Percentiles rank a stretch among this genome's conserved stretches.
phyloP scores from a whole-genome alignment of 768 basidiomycete species.

The Omphalotus guepiniiformis region DNA sequence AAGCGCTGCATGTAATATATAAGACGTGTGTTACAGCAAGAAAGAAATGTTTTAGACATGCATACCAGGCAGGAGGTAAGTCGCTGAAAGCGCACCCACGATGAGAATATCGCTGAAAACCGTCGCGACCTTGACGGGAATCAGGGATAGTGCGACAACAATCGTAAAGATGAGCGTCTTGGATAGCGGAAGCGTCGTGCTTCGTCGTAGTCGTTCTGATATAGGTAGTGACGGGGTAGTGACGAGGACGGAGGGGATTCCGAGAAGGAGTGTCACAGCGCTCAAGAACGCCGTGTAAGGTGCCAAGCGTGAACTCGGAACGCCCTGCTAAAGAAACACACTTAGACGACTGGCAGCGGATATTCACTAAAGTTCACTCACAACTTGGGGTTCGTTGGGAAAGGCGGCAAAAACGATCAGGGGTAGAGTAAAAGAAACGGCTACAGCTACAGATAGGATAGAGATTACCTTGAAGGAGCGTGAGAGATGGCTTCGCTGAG shows the following conservation, averaged over 20 bases:
- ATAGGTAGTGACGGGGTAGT: slow-evolving; percentile 51
- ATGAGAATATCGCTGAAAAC: slow-evolving; percentile 47
- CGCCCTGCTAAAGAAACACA: slow-evolving; percentile 23
- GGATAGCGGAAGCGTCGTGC: slow-evolving; percentile 40
- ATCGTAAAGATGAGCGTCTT: slow-evolving; percentile 37
- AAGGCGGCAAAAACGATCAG: slow-evolving; percentile 50
- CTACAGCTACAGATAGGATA: slow-evolving; percentile 42
- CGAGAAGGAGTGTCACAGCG: slow-evolving; percentile 49
- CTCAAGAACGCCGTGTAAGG: slow-evolving; percentile 39
- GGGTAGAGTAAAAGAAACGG: slow-evolving; percentile 50
- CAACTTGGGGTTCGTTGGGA: slow-evolving; percentile 35
- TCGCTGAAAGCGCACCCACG: slow-evolving; percentile 46
- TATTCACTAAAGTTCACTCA: slow-evolving; percentile 17
- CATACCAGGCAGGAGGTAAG: slow-evolving; percentile 62
- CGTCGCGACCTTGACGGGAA: slow-evolving; percentile 33
- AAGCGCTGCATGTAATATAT: slow-evolving; percentile 40
- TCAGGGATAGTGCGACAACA: slow-evolving; percentile 41
- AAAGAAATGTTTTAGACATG: background rate
- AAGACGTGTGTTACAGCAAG: background rate
- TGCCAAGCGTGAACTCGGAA: slow-evolving; percentile 22
- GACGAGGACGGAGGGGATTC: slow-evolving; percentile 55
- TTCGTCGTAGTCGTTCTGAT: slow-evolving; percentile 37
- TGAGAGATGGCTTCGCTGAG: slow-evolving; percentile 38
- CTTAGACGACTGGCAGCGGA: slow-evolving; percentile 5
- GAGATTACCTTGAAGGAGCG: slow-evolving; percentile 61